These are phyloP conservation scores for Macrolepiota dolichaula DNA, from an alignment of 768 basidiomycete genomes.

Conservation along the genomic window DNA sequence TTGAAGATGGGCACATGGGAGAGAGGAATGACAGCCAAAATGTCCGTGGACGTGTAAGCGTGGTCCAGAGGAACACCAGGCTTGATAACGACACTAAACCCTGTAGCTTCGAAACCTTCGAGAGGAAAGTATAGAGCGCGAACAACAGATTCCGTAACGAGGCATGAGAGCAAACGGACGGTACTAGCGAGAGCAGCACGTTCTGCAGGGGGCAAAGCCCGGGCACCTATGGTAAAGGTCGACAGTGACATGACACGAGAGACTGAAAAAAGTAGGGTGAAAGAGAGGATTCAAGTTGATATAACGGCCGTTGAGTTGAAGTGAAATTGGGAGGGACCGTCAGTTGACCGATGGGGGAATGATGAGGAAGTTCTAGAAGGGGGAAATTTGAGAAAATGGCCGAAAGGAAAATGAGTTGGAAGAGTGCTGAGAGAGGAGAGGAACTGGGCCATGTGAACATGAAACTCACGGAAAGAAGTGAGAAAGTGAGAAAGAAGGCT, in stretches of 20 bases:
- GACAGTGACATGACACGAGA: constrained; percentile 1
- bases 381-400: not conserved
- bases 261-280: not conserved
- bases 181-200: constrained; percentile 46
- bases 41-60: constrained; percentile 28
- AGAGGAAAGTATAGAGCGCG: constrained; percentile 45
- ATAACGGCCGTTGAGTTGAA: not conserved
- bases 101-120: constrained; percentile 27
- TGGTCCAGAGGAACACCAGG: constrained; percentile 21
- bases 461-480: not conserved
- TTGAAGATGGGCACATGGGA: constrained; percentile 44
- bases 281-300: not conserved
- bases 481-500: constrained; percentile 3
- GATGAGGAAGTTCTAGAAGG: not conserved
- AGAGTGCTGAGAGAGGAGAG: not conserved
- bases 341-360: not conserved
- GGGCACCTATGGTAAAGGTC: constrained; percentile 3
- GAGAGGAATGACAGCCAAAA: constrained; percentile 47
- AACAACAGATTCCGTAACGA: constrained; percentile 54
- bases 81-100: constrained; percentile 39
- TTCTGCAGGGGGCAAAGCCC: constrained; percentile 24
- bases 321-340: not conserved
- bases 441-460: not conserved
- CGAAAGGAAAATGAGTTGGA: not conserved
- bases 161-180: constrained; percentile 51